phyloP scores from a whole-genome alignment of 805 yeast genomes.

The Candida sanyiensis region DNA sequence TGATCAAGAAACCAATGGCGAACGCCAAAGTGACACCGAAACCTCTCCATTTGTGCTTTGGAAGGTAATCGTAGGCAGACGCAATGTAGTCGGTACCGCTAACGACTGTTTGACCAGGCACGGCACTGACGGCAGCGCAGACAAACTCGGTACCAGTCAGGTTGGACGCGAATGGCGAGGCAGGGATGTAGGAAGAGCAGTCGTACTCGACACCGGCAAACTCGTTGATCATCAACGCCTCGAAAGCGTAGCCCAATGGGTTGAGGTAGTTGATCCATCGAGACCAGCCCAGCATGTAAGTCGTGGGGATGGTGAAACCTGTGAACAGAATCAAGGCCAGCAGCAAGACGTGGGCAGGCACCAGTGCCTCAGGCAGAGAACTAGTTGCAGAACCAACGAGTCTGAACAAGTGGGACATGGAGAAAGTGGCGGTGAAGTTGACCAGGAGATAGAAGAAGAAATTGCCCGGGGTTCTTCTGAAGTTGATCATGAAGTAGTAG shows the following conservation, averaged over 20 bases:
- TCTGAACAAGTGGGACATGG: constrained; percentile 57
- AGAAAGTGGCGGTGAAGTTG: constrained; percentile 37
- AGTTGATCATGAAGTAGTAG: constrained; percentile 48
- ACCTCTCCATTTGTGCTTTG: constrained; percentile 55
- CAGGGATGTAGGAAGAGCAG: constrained; percentile 46
- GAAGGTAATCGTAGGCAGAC: constrained; percentile 39
- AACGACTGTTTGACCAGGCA: constrained; percentile 44
- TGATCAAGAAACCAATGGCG: constrained; percentile 44
- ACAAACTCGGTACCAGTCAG: constrained; percentile 28
- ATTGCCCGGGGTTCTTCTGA: constrained; percentile 46
- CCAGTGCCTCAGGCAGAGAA: constrained; percentile 49
- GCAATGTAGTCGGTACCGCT: constrained; percentile 46
- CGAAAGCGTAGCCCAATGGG: constrained; percentile 54
- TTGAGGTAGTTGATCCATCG: constrained; percentile 59
- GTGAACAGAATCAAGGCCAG: constrained; percentile 45
- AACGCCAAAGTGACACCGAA: constrained; percentile 58
- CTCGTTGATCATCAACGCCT: constrained; percentile 53
- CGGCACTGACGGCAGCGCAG: constrained; percentile 54
- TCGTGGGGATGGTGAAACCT: constrained; percentile 55
- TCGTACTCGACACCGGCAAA: constrained; percentile 40
- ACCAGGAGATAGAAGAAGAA: constrained; percentile 50
- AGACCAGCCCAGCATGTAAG: constrained; percentile 56
- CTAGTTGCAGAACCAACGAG: constrained; percentile 44
- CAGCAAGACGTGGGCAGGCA: constrained; percentile 49
- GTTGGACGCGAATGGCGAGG: constrained; percentile 15